These are phyloP conservation scores for Arthrinium phaeospermum DNA, from an alignment of 2,329 filamentous ascomycete species.

Conservation along the genomic window DNA sequence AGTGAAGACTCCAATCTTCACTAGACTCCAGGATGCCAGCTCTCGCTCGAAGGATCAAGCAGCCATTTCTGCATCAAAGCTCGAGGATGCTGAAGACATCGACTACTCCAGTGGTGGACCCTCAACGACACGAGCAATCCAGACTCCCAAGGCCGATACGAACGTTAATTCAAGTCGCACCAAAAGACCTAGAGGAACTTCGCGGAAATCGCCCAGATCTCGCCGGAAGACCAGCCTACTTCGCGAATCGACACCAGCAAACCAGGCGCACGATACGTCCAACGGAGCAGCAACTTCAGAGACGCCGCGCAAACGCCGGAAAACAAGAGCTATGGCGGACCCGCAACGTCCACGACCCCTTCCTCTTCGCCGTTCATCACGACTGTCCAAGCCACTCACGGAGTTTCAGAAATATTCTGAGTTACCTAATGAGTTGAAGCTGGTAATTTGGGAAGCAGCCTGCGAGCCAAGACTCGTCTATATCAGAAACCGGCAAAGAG, in stretches of 20 bases:
- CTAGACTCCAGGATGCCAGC: neutral
- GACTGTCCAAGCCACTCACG: conserved; percentile 36
- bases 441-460: conserved; percentile 39
- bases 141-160: neutral
- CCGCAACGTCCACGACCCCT: neutral
- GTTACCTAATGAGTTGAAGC: conserved; percentile 35
- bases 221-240: neutral
- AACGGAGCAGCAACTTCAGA: neutral
- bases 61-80: neutral
- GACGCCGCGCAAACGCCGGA: neutral
- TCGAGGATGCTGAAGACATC: neutral
- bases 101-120: neutral
- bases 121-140: neutral
- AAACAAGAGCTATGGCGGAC: neutral
- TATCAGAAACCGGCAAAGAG: conserved; percentile 35
- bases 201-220: neutral
- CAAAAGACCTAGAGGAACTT: neutral
- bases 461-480: conserved; percentile 36
- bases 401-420: conserved; percentile 35
- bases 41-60: neutral
- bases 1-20: neutral
- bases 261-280: neutral
- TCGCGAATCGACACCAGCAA: neutral
- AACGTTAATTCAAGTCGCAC: neutral
- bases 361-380: conserved; percentile 35